phyloP scores from a whole-genome alignment of 257 asterid species.

The Nicotiana paniculata region DNA sequence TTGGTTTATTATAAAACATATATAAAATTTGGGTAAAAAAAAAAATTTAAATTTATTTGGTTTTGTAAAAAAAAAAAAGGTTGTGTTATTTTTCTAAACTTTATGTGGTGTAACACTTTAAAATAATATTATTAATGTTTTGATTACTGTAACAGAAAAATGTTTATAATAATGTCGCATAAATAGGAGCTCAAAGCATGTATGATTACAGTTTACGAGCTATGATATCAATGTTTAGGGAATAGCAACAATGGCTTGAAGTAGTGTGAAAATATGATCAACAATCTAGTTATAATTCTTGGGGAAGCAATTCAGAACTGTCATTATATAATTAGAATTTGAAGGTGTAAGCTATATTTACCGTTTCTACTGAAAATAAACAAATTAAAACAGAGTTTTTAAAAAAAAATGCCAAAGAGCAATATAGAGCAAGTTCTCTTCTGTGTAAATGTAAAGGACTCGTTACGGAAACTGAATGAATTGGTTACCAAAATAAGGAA shows the following conservation, averaged over 20 bases:
- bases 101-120: neutral
- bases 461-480: neutral
- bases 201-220: too few species aligned
- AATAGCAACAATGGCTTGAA: neutral
- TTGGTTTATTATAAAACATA: neutral
- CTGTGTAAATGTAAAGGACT: neutral
- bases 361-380: neutral
- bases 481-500: neutral
- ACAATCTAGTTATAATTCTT: neutral
- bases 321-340: too few species aligned
- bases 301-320: neutral
- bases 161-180: neutral
- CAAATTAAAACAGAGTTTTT: neutral
- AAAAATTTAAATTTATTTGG: neutral
- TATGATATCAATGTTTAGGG: neutral
- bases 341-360: neutral
- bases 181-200: too few species aligned
- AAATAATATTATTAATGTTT: neutral
- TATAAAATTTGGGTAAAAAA: too few species aligned
- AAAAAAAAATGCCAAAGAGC: neutral
- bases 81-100: neutral
- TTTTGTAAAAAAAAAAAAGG: neutral
- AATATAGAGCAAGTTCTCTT: neutral
- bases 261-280: neutral
- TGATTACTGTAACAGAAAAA: neutral